A percentile compares a stretch with the other conserved stretches of the same genome.
phyloP scores from a whole-genome alignment of 2,329 filamentous ascomycete species.

The Gremmenia infestans region DNA sequence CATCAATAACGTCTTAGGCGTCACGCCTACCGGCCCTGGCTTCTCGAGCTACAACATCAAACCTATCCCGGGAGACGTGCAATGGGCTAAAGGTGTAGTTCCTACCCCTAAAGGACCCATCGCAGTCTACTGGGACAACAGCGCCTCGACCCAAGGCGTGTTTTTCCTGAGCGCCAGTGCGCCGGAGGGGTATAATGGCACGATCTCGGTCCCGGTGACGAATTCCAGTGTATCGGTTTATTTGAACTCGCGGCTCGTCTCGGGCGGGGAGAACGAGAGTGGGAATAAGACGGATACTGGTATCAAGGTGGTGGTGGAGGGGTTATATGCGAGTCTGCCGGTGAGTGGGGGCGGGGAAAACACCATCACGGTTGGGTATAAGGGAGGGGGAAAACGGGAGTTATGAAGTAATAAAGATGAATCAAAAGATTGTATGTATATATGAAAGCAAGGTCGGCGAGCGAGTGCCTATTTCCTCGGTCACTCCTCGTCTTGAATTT shows the following conservation, averaged over 20 bases:
- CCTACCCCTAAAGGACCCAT: constrained; percentile 39
- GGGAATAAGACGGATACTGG: no score
- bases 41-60: constrained; percentile 39
- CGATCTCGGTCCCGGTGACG: constrained; percentile 21
- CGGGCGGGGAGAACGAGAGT: neutral
- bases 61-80: constrained; percentile 34
- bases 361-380: constrained; percentile 2
- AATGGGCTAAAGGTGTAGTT: constrained; percentile 41
- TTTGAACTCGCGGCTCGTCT: neutral
- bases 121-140: constrained; percentile 35
- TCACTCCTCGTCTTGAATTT: no score
- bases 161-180: constrained; percentile 31
- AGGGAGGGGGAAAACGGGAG: neutral
- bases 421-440: neutral
- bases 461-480: no score
- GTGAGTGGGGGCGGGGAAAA: constrained; percentile 1
- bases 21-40: constrained; percentile 40
- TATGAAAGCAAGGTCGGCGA: neutral
- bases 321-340: neutral
- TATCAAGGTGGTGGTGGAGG: neutral
- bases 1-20: constrained; percentile 43
- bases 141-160: constrained; percentile 6
- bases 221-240: constrained; percentile 5
- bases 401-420: neutral
- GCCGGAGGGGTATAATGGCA: constrained; percentile 26